A percentile compares a stretch with the other conserved stretches of the same genome.
Conservation (phyloP, 1,284 basidiomycete species). For the Ceratobasidium sp. region DNA sequence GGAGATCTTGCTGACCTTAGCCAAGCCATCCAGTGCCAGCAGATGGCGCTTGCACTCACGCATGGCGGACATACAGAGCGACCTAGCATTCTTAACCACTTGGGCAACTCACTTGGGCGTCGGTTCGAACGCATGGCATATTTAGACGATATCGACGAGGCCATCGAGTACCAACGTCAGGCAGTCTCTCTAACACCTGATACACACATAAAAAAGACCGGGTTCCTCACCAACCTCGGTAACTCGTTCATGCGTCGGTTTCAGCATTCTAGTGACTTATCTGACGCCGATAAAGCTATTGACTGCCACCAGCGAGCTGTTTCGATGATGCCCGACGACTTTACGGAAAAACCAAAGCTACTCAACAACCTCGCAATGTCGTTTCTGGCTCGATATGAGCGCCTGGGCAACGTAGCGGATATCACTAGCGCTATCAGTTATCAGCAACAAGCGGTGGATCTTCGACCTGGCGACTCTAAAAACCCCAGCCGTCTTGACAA, state of each 20-base stretch:
- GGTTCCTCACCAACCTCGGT: background rate
- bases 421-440: background rate
- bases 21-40: too few species aligned
- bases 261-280: background rate
- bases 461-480: too few species aligned
- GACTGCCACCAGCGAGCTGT: background rate
- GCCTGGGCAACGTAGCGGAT: background rate
- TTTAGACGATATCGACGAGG: background rate
- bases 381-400: background rate
- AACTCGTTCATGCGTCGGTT: background rate
- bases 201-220: background rate
- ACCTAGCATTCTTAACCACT: too few species aligned
- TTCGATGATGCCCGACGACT: too few species aligned
- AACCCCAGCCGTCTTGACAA: too few species aligned
- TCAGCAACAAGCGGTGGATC: background rate
- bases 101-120: too few species aligned
- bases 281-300: background rate
- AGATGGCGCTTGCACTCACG: too few species aligned
- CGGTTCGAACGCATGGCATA: background rate
- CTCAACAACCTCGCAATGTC: background rate
- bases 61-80: too few species aligned
- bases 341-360: background rate
- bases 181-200: background rate
- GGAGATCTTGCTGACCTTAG: too few species aligned
- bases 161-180: background rate